Evolutionary conservation across 2,329 filamentous ascomycete species (phyloP).

Genomic region (Aspergillus carbonarius): DNA sequence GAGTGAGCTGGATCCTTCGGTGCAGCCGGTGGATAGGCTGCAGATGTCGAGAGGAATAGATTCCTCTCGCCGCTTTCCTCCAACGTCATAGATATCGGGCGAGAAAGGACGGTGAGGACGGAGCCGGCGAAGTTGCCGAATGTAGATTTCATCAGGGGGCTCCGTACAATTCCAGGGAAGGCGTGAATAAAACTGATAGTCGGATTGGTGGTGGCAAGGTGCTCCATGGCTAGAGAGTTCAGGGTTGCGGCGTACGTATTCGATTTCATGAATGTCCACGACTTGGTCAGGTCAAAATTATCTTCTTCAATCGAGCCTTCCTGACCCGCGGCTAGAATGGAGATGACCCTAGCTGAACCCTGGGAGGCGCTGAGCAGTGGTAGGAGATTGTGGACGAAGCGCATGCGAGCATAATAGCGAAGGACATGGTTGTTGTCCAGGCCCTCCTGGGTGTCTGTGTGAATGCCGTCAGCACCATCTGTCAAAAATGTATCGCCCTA

Average conservation of each 20-base stretch:
- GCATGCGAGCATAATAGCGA: slow-evolving; percentile 58
- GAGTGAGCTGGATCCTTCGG: slow-evolving; percentile 3
- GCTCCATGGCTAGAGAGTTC: slow-evolving; percentile 51
- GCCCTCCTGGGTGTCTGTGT: slow-evolving; percentile 57
- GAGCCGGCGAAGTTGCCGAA: slow-evolving; percentile 32
- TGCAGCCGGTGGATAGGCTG: slow-evolving; percentile 27
- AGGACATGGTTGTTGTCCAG: slow-evolving; percentile 55
- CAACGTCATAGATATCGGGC: slow-evolving; percentile 17
- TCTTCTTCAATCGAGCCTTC: slow-evolving; percentile 56
- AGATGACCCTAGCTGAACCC: slow-evolving; percentile 54
- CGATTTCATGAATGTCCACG: slow-evolving; percentile 24
- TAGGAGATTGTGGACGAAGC: slow-evolving; percentile 58
- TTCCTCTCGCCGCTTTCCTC: slow-evolving; percentile 49
- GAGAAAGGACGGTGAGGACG: slow-evolving; percentile 7
- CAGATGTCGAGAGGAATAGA: slow-evolving; percentile 43
- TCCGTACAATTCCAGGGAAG: slow-evolving; percentile 50
- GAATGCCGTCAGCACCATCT: not conserved
- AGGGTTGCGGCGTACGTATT: slow-evolving; percentile 48
- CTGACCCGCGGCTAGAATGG: slow-evolving; percentile 53
- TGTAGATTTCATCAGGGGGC: slow-evolving; percentile 35
- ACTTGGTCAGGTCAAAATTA: slow-evolving; percentile 36
- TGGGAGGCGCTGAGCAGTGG: slow-evolving; percentile 53
- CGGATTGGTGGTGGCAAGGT: slow-evolving; percentile 48
- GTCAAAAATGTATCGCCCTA: not conserved
- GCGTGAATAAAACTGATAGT: slow-evolving; percentile 50